Conservation (phyloP, 208 protist genomes). For the Zelonia costaricensis region DNA sequence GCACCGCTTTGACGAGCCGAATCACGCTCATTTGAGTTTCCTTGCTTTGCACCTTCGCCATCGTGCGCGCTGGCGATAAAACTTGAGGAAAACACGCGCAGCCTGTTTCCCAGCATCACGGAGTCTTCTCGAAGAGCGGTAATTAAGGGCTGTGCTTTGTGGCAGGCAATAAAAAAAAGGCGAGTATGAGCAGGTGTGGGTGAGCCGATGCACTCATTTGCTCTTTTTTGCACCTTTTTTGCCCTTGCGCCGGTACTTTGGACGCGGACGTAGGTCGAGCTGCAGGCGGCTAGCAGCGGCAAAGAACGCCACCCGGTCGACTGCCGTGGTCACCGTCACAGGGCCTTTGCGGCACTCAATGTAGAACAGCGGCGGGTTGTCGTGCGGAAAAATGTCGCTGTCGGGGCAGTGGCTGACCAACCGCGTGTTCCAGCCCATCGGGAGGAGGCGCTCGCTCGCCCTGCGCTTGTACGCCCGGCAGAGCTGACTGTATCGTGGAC, state of each 20-base stretch:
- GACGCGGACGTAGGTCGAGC: neutral
- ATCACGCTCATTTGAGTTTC: too few species aligned
- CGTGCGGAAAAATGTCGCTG: conserved; percentile 6
- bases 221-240: conserved; percentile 2
- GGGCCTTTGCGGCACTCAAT: conserved; percentile 11
- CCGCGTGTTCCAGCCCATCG: conserved; percentile 9
- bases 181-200: too few species aligned
- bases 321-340: conserved; percentile 16
- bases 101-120: too few species aligned
- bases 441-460: neutral
- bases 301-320: conserved; percentile 25
- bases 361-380: conserved; percentile 17
- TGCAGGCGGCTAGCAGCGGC: conserved; percentile 21
- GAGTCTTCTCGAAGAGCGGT: too few species aligned
- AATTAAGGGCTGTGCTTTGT: too few species aligned
- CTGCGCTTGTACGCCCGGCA: conserved; percentile 12
- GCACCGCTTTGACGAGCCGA: too few species aligned
- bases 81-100: too few species aligned
- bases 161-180: too few species aligned
- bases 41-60: too few species aligned
- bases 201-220: too few species aligned
- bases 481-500: conserved; percentile 7
- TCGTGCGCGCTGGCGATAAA: too few species aligned
- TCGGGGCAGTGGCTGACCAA: conserved; percentile 9
- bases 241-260: neutral